These are phyloP conservation scores for Paraphoma chrysanthemicola DNA, from an alignment of 2,329 filamentous ascomycete species.

Conservation along the genomic window DNA sequence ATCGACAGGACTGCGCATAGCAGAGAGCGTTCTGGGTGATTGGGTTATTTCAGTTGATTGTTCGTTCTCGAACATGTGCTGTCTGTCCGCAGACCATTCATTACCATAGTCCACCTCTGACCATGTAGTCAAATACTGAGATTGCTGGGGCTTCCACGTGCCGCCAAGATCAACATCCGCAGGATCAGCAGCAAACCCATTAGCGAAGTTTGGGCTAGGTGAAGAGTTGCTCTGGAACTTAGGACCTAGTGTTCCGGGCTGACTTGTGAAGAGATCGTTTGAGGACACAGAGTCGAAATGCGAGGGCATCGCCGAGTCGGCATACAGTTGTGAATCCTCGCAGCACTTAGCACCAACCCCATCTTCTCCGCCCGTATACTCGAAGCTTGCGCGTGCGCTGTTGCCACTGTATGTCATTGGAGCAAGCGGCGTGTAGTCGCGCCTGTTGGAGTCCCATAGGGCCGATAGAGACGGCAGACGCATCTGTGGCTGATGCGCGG, in stretches of 20 bases:
- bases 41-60: too few species aligned
- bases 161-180: background rate
- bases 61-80: background rate
- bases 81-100: background rate
- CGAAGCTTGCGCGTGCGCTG: constrained; percentile 1
- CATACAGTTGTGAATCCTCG: too few species aligned
- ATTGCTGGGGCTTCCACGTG: background rate
- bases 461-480: constrained; percentile 22
- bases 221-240: too few species aligned
- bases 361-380: background rate
- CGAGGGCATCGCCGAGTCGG: too few species aligned
- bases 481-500: constrained; percentile 30
- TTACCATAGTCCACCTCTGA: background rate
- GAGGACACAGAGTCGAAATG: too few species aligned
- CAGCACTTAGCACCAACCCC: too few species aligned
- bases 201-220: too few species aligned
- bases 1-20: too few species aligned
- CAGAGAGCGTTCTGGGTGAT: too few species aligned
- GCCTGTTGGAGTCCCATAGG: constrained; percentile 14
- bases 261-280: too few species aligned
- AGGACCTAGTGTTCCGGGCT: too few species aligned
- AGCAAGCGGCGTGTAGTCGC: background rate
- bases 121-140: background rate
- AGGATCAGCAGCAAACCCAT: background rate
- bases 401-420: background rate